Evolutionary conservation across 2,329 filamentous ascomycete species (phyloP).

Genomic region (Mycosphaerella sp.): DNA sequence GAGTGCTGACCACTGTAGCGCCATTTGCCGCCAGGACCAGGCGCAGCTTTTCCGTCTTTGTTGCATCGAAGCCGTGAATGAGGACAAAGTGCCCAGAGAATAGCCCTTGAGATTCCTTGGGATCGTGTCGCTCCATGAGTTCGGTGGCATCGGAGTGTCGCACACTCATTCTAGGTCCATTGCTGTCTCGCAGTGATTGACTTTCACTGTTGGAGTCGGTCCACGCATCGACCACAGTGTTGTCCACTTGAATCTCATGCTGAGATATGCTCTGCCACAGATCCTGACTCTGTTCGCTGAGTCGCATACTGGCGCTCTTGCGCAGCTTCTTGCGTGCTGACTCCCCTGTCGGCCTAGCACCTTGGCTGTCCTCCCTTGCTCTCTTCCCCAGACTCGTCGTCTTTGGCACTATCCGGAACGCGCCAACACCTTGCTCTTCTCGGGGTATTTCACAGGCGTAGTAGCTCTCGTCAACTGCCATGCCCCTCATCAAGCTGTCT

Average conservation of each 20-base stretch:
- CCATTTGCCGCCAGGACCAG: constrained; percentile 28
- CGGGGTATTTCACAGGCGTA: constrained; percentile 69
- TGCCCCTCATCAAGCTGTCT: constrained; percentile 74
- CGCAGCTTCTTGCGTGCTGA: constrained; percentile 69
- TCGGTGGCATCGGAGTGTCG: neutral
- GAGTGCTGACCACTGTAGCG: constrained; percentile 25
- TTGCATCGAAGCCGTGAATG: constrained; percentile 26
- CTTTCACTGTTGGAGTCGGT: constrained; percentile 17
- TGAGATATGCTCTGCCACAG: constrained; percentile 85
- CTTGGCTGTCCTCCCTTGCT: constrained; percentile 40
- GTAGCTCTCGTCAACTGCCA: constrained; percentile 80
- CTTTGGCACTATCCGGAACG: constrained; percentile 46
- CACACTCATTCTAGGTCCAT: constrained; percentile 1
- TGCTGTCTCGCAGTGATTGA: constrained; percentile 10
- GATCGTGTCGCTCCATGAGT: neutral
- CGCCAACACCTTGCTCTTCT: constrained; percentile 68
- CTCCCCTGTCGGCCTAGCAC: constrained; percentile 7
- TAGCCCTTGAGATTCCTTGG: constrained; percentile 19
- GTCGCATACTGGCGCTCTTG: constrained; percentile 76
- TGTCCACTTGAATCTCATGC: constrained; percentile 25
- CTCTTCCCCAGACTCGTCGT: constrained; percentile 53
- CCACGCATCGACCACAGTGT: constrained; percentile 24
- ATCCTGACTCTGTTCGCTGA: constrained; percentile 70
- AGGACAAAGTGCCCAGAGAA: constrained; percentile 29
- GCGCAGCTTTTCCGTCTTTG: constrained; percentile 18